phyloP scores from a whole-genome alignment of 2,329 filamentous ascomycete genomes.

The Sarocladium kiliense region DNA sequence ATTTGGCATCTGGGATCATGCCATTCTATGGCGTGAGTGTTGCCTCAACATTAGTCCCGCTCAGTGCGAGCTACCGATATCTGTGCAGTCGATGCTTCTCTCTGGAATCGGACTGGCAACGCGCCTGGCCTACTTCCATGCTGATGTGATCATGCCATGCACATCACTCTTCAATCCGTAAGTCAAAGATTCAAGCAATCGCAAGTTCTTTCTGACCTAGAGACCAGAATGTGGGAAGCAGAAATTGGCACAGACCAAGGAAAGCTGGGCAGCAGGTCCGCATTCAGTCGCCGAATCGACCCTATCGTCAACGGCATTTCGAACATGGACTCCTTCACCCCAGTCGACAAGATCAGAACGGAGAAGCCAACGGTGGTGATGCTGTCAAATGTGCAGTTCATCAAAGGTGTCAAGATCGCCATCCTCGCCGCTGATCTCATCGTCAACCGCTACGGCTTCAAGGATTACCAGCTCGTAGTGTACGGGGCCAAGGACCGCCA shows the following conservation, averaged over 20 bases:
- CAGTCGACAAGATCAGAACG: conserved; percentile 53
- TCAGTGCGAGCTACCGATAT: conserved; percentile 41
- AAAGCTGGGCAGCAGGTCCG: conserved; percentile 48
- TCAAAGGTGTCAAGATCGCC: conserved; percentile 61
- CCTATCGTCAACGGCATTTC: conserved; percentile 62
- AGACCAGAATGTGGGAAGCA: conserved; percentile 47
- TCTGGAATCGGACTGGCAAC: conserved; percentile 42
- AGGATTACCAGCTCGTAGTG: conserved; percentile 56
- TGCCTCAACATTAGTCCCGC: conserved; percentile 44
- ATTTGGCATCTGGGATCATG: conserved; percentile 60
- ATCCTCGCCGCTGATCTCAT: conserved; percentile 60
- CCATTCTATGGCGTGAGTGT: conserved; percentile 56
- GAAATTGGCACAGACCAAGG: conserved; percentile 57
- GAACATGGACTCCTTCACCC: conserved; percentile 58
- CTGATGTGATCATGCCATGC: conserved; percentile 54
- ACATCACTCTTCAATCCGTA: conserved; percentile 56
- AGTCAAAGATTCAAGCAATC: conserved; percentile 6
- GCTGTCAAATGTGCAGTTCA: conserved; percentile 56
- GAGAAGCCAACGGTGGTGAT: conserved; percentile 58
- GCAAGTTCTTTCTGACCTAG: background rate
- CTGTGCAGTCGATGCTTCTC: conserved; percentile 42
- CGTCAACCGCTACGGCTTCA: conserved; percentile 61
- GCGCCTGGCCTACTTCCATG: conserved; percentile 42
- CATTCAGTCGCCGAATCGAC: conserved; percentile 55
- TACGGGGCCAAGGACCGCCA: conserved; percentile 61